phyloP scores from a whole-genome alignment of 2,329 filamentous ascomycete genomes.

The Diaporthe sp. region DNA sequence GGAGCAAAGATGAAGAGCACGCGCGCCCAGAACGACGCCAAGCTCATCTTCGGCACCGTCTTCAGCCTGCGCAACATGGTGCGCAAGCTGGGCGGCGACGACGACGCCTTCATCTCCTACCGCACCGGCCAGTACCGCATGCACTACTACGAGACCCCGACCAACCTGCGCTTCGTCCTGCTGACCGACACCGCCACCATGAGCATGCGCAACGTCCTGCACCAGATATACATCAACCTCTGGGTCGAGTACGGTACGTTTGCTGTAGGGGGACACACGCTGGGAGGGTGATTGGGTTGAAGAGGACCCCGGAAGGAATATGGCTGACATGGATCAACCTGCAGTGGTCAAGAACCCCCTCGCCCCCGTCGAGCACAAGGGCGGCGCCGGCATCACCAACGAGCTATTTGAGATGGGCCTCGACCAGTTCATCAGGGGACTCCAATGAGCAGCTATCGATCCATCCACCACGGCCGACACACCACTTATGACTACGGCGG shows the following conservation, averaged over 20 bases:
- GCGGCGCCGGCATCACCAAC: slow-evolving; percentile 77
- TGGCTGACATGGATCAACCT: slow-evolving; percentile 40
- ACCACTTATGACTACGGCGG: background rate
- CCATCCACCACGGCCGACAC: background rate
- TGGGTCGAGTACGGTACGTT: slow-evolving; percentile 92
- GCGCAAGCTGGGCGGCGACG: slow-evolving; percentile 91
- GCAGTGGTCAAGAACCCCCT: slow-evolving; percentile 79
- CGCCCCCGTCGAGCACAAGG: slow-evolving; percentile 76
- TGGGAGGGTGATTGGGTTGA: background rate
- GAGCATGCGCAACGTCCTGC: slow-evolving; percentile 93
- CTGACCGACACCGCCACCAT: slow-evolving; percentile 90
- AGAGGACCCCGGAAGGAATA: background rate
- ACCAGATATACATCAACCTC: slow-evolving; percentile 98
- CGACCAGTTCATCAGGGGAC: slow-evolving; percentile 81
- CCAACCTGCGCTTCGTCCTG: slow-evolving; percentile 96
- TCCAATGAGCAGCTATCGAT: slow-evolving; percentile 47
- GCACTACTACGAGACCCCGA: slow-evolving; percentile 98
- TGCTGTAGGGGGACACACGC: background rate
- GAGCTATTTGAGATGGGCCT: slow-evolving; percentile 80
- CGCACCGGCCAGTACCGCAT: slow-evolving; percentile 96
- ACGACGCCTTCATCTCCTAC: slow-evolving; percentile 95
- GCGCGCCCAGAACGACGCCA: slow-evolving; percentile 80
- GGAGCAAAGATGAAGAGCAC: slow-evolving; percentile 26
- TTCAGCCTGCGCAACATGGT: slow-evolving; percentile 98
- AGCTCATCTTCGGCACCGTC: slow-evolving; percentile 96